Evolutionary conservation across 768 basidiomycete species (phyloP), one percentile per base, ranked within the genome.

Genomic region (Phaffia tasmanica): DNA sequence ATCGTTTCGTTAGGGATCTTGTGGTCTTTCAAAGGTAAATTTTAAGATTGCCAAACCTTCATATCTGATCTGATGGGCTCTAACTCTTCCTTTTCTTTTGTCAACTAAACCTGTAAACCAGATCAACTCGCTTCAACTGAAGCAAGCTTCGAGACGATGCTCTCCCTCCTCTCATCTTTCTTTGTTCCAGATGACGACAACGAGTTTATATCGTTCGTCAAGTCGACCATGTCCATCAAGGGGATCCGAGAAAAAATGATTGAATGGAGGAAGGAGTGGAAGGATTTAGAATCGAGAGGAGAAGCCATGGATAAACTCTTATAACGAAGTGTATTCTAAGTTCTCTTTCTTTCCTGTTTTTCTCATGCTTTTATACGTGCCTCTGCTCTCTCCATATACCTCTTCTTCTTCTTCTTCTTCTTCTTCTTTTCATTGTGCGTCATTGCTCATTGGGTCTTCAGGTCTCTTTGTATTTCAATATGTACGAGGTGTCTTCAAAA

Each of bases 161-260:
- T 98, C 19, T 92, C 89, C 18, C 79, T 92, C 18, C 79, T 99
- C 11, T 94, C 92, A 0, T 94, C 91, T 9, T 94, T 91, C 78
- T 98, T 95, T 74, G 85, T 97, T 8, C 88, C 90, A 0, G 88
- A 94, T 75, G 84, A 89, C 72, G 94, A 98, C 69, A 84, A 97
- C 71, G 77, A 80, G 4, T 79, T 95, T 30, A 77, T 99, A 71
- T 76, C 79, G 1, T 99, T 93, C 93, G 84, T 97, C 57, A 82
- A 80, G 67, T 81, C 80, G 61, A 77, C 82, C 59, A 72, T 86
- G 21, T 76, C 74, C 29, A 79, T 86, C 74, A 82, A 83, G 77
- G 89, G 85, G 70, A 77, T 94, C 55, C 80, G 86, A 61, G 73
- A 78, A 21, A 83, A 79, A 70, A 93, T 98, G 81, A 75, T 72